phyloP scores from a whole-genome alignment of 2,329 filamentous ascomycete species.

The Trichoderma sp. region DNA sequence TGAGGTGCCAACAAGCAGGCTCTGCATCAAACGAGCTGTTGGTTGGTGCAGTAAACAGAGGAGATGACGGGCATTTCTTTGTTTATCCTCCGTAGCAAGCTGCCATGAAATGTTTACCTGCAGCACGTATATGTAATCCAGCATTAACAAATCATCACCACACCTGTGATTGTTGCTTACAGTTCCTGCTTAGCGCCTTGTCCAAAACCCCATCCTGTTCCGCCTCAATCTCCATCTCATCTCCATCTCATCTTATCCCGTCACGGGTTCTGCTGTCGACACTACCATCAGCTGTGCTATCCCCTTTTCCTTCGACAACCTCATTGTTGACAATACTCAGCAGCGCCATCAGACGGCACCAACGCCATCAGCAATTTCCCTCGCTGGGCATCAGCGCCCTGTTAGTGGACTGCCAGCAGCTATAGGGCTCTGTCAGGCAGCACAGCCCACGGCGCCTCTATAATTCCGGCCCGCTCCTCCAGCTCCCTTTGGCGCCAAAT shows the following conservation, averaged over 20 bases:
- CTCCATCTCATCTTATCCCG: slow-evolving; percentile 8
- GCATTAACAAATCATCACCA: neutral
- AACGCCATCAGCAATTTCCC: neutral
- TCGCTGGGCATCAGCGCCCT: slow-evolving; percentile 12
- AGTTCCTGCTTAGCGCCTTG: neutral
- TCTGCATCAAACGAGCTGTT: neutral
- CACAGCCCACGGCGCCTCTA: slow-evolving; percentile 31
- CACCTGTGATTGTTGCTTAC: neutral
- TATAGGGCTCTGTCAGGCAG: neutral
- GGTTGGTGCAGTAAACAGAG: neutral
- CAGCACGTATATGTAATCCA: neutral
- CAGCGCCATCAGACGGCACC: neutral
- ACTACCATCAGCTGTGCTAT: neutral
- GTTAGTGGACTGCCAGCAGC: neutral
- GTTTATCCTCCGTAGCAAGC: neutral
- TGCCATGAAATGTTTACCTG: neutral
- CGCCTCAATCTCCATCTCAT: neutral
- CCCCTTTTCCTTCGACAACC: neutral
- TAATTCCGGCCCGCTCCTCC: slow-evolving; percentile 36
- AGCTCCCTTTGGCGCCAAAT: slow-evolving; percentile 23
- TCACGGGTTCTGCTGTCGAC: neutral
- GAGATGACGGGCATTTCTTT: neutral
- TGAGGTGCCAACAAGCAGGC: neutral
- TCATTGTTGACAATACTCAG: neutral
- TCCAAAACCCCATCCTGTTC: neutral